Evolutionary conservation across 768 basidiomycete species (phyloP).

Genomic region (Pholiota conissans): DNA sequence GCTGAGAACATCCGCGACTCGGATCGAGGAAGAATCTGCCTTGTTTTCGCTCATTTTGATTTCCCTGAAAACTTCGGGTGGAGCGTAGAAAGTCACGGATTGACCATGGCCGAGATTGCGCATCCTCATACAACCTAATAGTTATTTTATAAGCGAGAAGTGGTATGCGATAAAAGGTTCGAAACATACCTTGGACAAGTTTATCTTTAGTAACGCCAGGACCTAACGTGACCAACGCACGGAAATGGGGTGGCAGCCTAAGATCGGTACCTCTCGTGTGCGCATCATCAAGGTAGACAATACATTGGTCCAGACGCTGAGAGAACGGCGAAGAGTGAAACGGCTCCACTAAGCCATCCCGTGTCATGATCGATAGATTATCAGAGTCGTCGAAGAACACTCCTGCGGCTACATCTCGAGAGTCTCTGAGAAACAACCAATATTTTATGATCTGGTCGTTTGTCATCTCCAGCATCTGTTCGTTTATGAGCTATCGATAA

Average conservation of each 20-base stretch:
- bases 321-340: constrained; percentile 37
- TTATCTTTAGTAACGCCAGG: constrained; percentile 53
- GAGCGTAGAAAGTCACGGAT: constrained; percentile 46
- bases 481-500: neutral
- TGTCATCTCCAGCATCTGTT: constrained; percentile 42
- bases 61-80: constrained; percentile 35
- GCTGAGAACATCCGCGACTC: constrained; percentile 33
- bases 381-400: constrained; percentile 44
- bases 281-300: constrained; percentile 55
- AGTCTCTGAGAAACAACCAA: constrained; percentile 35
- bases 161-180: neutral
- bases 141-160: neutral
- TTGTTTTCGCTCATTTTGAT: constrained; percentile 26
- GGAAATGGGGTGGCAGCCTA: constrained; percentile 42
- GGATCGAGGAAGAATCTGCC: constrained; percentile 10
- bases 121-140: constrained; percentile 54
- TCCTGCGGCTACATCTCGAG: constrained; percentile 33
- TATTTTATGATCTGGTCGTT: constrained; percentile 37
- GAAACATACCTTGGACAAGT: constrained; percentile 44
- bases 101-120: constrained; percentile 46
- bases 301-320: constrained; percentile 34
- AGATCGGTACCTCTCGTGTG: constrained; percentile 56
- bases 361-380: constrained; percentile 32
- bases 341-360: constrained; percentile 33
- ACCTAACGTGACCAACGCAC: constrained; percentile 50